Percentiles rank a stretch among this genome's conserved stretches.
Conservation (phyloP, 2,329 filamentous ascomycete genomes). For the Beauveria sp. region DNA sequence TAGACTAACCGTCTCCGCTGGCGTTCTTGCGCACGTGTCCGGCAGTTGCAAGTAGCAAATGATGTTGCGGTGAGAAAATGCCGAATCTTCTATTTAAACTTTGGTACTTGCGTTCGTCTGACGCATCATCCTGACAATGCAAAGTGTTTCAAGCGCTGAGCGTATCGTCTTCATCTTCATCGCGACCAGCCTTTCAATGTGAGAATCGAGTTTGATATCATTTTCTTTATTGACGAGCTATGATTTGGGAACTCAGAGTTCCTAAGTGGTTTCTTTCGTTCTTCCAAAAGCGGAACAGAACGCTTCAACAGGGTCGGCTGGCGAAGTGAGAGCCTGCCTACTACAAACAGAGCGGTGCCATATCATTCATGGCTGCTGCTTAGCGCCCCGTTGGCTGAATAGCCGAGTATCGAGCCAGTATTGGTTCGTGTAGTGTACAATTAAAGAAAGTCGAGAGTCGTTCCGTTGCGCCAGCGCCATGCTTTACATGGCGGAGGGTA, state of each 20-base stretch:
- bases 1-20: constrained; percentile 6
- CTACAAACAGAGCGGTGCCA: neutral
- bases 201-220: neutral
- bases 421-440: neutral
- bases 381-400: neutral
- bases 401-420: neutral
- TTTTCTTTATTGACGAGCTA: constrained; percentile 2
- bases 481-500: constrained; percentile 1
- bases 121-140: neutral
- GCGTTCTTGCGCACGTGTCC: constrained; percentile 5
- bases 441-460: neutral
- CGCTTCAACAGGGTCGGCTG: neutral
- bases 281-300: neutral
- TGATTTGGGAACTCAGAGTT: neutral
- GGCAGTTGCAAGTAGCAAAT: neutral
- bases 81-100: neutral
- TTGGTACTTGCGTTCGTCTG: neutral
- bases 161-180: neutral
- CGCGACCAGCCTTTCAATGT: neutral
- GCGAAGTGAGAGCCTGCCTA: neutral
- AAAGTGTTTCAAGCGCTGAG: neutral
- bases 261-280: neutral
- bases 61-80: constrained; percentile 4
- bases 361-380: neutral
- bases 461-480: constrained; percentile 2